These are phyloP conservation scores for Eragrostis nindensis DNA, from an alignment of 176 grass and related monocot species.

Conservation along the genomic window DNA sequence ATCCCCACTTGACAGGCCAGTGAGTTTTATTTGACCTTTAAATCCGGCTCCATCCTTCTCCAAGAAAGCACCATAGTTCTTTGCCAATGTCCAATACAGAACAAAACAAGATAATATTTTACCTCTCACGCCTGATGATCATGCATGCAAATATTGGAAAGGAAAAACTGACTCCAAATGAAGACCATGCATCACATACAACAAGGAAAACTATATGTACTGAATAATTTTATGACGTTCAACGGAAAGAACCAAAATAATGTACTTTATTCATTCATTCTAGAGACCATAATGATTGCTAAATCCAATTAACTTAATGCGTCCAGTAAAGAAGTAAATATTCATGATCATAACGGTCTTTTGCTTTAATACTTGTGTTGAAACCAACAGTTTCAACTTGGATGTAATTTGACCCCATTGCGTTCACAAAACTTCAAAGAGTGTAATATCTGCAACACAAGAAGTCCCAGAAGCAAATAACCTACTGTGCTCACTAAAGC, in stretches of 20 bases:
- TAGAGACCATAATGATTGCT: background rate
- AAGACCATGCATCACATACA: slow-evolving; percentile 7
- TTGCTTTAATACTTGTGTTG: background rate
- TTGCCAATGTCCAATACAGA: slow-evolving; percentile 26
- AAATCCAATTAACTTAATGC: background rate
- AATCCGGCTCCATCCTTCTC: slow-evolving; percentile 99
- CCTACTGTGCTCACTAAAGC: background rate
- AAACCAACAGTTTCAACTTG: background rate
- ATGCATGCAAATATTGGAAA: slow-evolving; percentile 32
- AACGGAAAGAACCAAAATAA: background rate
- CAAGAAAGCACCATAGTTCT: slow-evolving; percentile 99
- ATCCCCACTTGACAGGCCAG: slow-evolving; percentile 80
- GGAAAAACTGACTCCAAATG: background rate
- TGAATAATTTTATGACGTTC: background rate
- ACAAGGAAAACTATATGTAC: background rate
- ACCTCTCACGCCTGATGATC: slow-evolving; percentile 18
- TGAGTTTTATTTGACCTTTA: slow-evolving; percentile 86
- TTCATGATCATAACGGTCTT: background rate
- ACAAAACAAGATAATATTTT: slow-evolving; percentile 24
- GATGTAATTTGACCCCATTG: background rate
- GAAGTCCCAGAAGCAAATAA: background rate
- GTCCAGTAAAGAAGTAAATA: background rate
- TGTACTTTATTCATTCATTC: background rate
- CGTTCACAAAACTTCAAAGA: background rate
- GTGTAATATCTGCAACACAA: background rate